phyloP scores from a whole-genome alignment of 495 filamentous ascomycete species.

The Polyplosphaeria fusca region DNA sequence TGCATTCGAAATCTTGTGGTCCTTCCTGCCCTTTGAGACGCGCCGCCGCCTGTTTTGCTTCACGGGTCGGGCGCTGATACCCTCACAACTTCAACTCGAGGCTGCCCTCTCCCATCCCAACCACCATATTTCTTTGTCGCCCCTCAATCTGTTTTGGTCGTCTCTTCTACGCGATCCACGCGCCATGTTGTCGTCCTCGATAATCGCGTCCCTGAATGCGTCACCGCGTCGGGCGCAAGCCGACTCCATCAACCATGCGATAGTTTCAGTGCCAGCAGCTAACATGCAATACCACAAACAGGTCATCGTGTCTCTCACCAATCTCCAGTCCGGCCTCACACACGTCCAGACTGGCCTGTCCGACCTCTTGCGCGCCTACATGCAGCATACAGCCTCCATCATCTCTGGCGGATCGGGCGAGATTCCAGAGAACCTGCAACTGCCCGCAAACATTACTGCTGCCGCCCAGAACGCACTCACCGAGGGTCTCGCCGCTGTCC shows the following conservation, averaged over 20 bases:
- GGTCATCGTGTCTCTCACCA: constrained; percentile 70
- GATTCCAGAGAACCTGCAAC: constrained; percentile 28
- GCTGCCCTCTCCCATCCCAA: too few relatives aligned
- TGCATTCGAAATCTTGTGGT: too few relatives aligned
- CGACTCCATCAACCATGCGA: too few relatives aligned
- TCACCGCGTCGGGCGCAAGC: background rate
- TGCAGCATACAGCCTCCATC: constrained; percentile 76
- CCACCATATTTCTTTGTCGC: background rate
- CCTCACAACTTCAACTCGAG: too few relatives aligned
- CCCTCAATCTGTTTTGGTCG: background rate
- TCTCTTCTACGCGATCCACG: background rate
- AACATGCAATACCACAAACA: constrained; percentile 35
- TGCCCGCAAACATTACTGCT: constrained; percentile 24
- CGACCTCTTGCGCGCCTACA: constrained; percentile 71
- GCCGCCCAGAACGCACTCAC: constrained; percentile 39
- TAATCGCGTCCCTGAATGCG: background rate
- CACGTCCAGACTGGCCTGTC: constrained; percentile 38
- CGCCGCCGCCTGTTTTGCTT: too few relatives aligned
- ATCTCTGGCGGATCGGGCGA: constrained; percentile 46
- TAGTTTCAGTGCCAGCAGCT: background rate
- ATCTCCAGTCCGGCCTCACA: constrained; percentile 66
- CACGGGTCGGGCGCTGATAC: too few relatives aligned
- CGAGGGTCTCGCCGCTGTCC: constrained; percentile 27
- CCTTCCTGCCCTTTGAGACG: constrained; percentile 12
- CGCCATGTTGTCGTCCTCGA: background rate